A percentile compares a stretch with the other conserved stretches of the same genome.
These are phyloP conservation scores for Puccinia hordei DNA, from an alignment of 1,284 basidiomycete species.

Conservation along the genomic window DNA sequence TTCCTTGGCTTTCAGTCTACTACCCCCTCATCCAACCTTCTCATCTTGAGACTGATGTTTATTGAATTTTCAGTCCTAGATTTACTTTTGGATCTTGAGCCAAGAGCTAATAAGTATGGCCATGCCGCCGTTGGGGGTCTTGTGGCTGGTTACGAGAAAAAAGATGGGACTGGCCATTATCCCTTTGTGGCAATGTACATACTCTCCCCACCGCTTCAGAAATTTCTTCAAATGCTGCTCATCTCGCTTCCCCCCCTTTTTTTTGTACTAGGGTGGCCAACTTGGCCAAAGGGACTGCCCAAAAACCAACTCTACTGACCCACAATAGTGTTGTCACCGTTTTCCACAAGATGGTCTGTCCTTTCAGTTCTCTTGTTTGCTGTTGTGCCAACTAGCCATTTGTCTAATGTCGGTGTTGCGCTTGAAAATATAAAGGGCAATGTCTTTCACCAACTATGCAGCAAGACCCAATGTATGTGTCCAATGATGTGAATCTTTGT, in stretches of 20 bases:
- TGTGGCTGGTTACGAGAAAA: conserved; percentile 53
- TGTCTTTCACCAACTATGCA: conserved; percentile 78
- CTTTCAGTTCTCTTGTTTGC: conserved; percentile 60
- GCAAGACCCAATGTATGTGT: conserved; percentile 70
- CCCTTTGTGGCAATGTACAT: conserved; percentile 72
- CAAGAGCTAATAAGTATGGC: conserved; percentile 73
- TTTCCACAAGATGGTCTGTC: conserved; percentile 62
- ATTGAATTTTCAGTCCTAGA: conserved; percentile 56
- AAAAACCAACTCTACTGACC: conserved; percentile 76
- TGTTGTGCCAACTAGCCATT: too few species aligned
- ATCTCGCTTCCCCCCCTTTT: too few species aligned
- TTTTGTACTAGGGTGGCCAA: conserved; percentile 78
- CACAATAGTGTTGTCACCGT: conserved; percentile 67
- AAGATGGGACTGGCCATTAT: conserved; percentile 68
- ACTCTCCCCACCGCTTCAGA: not conserved
- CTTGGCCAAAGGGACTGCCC: conserved; percentile 76
- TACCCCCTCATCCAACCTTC: not conserved
- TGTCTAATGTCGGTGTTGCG: not conserved
- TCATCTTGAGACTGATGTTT: not conserved
- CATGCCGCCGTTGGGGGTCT: conserved; percentile 83
- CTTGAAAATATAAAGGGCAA: conserved; percentile 71
- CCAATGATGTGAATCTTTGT: too few species aligned
- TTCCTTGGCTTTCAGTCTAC: conserved; percentile 39
- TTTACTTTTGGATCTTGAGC: conserved; percentile 82
- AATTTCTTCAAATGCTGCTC: not conserved